These are phyloP conservation scores for Tolypocladium endophyticum DNA, from an alignment of 2,329 filamentous ascomycete genomes.

Conservation along the genomic window DNA sequence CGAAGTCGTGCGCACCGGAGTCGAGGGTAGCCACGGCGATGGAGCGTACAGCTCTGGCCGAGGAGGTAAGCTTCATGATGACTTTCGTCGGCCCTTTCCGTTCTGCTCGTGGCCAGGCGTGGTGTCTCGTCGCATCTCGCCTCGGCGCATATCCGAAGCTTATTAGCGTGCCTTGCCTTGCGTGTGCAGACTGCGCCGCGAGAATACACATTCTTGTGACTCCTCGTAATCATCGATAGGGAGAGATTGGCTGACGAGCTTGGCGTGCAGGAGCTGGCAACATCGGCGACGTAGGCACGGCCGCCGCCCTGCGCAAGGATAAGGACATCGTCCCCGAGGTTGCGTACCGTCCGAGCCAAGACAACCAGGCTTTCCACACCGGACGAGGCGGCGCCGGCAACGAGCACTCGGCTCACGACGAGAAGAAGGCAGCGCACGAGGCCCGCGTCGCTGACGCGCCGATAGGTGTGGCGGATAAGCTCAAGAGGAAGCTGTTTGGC, in stretches of 20 bases:
- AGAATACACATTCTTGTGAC: background rate
- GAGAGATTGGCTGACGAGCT: background rate
- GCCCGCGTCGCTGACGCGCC: slow-evolving; percentile 16
- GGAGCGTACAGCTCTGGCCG: slow-evolving; percentile 49
- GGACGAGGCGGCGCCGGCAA: slow-evolving; percentile 53
- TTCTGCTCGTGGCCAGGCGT: background rate
- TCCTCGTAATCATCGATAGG: background rate
- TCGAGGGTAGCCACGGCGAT: slow-evolving; percentile 44
- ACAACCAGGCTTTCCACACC: slow-evolving; percentile 42
- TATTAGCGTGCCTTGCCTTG: background rate
- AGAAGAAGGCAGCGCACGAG: slow-evolving; percentile 19
- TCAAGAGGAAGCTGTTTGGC: slow-evolving; percentile 45
- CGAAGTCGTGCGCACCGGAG: slow-evolving; percentile 46
- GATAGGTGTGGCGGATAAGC: slow-evolving; percentile 41
- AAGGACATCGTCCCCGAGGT: slow-evolving; percentile 41
- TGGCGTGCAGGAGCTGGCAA: slow-evolving; percentile 40
- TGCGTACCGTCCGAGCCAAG: slow-evolving; percentile 36
- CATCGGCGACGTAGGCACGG: slow-evolving; percentile 38
- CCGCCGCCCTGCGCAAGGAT: slow-evolving; percentile 32
- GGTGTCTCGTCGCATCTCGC: background rate
- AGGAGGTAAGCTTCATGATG: slow-evolving; percentile 34
- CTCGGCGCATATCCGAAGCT: background rate
- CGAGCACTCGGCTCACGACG: slow-evolving; percentile 27
- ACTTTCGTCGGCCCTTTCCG: too few relatives aligned
- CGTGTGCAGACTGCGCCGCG: background rate